Evolutionary conservation across 495 filamentous ascomycete genomes (phyloP).

Genomic region (Neurospora sp.): DNA sequence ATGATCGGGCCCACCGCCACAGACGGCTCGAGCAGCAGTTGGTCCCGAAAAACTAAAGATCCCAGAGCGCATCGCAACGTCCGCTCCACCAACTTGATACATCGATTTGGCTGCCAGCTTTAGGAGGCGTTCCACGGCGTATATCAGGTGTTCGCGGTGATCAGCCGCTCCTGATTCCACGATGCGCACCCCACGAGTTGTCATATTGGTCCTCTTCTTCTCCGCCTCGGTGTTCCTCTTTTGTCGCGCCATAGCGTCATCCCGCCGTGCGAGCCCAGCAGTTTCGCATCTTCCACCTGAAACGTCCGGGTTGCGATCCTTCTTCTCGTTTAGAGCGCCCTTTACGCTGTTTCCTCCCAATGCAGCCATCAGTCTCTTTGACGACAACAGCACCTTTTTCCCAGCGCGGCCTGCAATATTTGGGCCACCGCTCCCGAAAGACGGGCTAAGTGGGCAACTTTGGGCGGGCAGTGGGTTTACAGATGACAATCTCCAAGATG

Average conservation of each 20-base stretch:
- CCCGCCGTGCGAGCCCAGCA: slow-evolving; percentile 15
- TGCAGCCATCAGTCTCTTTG: slow-evolving; percentile 88
- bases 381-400: slow-evolving; percentile 97
- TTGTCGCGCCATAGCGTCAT: slow-evolving; percentile 31
- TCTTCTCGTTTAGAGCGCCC: slow-evolving; percentile 41
- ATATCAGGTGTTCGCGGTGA: neutral
- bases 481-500: slow-evolving; percentile 55
- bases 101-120: neutral
- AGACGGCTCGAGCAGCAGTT: slow-evolving; percentile 2
- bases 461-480: slow-evolving; percentile 89
- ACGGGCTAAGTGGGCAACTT: slow-evolving; percentile 71
- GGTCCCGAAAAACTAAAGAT: neutral
- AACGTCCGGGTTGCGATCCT: slow-evolving; percentile 26
- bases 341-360: slow-evolving; percentile 84
- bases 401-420: slow-evolving; percentile 88
- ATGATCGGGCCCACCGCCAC: neutral
- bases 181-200: slow-evolving; percentile 39
- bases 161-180: slow-evolving; percentile 5
- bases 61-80: neutral
- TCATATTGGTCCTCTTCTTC: slow-evolving; percentile 36
- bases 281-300: slow-evolving; percentile 16
- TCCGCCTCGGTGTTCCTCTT: slow-evolving; percentile 38
- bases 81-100: neutral
- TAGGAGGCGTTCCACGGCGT: neutral
- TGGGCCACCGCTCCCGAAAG: slow-evolving; percentile 64